A percentile compares a stretch with the other conserved stretches of the same genome.
phyloP scores from a whole-genome alignment of 148 eudicot species.

The Mesembryanthemum crystallinum region DNA sequence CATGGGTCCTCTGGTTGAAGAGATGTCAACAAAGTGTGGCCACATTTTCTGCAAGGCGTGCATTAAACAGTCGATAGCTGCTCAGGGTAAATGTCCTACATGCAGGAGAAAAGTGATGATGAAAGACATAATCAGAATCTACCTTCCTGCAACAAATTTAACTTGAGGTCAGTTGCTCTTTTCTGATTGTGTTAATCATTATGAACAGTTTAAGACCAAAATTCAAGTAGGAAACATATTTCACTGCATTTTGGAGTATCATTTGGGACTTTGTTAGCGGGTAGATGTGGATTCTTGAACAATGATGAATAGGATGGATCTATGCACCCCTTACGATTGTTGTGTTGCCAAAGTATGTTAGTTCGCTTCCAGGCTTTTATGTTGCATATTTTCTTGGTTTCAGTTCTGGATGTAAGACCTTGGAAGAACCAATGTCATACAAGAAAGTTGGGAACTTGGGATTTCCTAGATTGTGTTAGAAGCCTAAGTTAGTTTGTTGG shows the following conservation, averaged over 20 bases:
- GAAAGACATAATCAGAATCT: conserved; percentile 68
- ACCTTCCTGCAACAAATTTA: conserved; percentile 61
- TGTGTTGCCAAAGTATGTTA: not conserved
- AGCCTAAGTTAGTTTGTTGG: too few relatives aligned
- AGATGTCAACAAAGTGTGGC: conserved; percentile 85
- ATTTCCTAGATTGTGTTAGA: too few relatives aligned
- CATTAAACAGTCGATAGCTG: conserved; percentile 57
- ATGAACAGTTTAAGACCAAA: not conserved
- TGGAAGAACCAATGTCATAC: not conserved
- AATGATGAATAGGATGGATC: too few relatives aligned
- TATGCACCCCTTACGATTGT: not conserved
- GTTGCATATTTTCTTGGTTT: not conserved
- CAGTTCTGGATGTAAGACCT: not conserved
- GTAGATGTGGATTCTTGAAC: too few relatives aligned
- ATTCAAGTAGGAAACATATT: too few relatives aligned
- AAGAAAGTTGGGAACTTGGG: too few relatives aligned
- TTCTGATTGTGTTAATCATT: not conserved
- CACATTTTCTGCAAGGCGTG: conserved; percentile 91
- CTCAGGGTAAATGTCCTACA: conserved; percentile 83
- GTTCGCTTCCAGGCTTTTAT: not conserved
- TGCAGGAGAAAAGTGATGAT: conserved; percentile 67
- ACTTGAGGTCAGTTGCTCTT: conserved; percentile 39
- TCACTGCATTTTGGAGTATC: too few relatives aligned
- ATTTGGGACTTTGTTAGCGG: too few relatives aligned
- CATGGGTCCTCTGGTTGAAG: conserved; percentile 72